Base-by-base conservation (phyloP, 2,329 filamentous ascomycete genomes). In the Stylonectria norvegica region DNA sequence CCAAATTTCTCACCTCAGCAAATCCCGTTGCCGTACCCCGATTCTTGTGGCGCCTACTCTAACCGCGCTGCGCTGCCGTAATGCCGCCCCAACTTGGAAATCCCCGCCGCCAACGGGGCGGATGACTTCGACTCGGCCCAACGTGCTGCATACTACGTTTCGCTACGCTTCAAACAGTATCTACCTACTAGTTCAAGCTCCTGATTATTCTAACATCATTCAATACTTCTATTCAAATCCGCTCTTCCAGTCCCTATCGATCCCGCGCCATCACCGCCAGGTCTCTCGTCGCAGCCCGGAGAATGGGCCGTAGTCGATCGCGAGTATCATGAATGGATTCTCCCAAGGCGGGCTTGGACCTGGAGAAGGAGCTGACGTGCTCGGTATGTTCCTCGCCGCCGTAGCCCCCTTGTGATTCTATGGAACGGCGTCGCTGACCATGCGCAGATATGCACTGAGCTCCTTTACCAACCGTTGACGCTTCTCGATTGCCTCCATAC, bases 281-380 rank as follows among this genome's bases (percentile, higher is more conserved):
- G n/a, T 36, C 20, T 36, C 29, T 18, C 18, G 10, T 34, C 10
- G 18, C 36, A 45, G 17, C 20, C 44, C 43, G 39, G 23, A 48
- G 20, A 34, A 53, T 53, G 49, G 46, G 52, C 28, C 23, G 20
- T 19, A 27, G 11, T 35, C 31, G 38, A 42, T 19, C 40, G 22
- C 42, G 14, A 34, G 17, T 59, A 53, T 51, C 54, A 63, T 67
- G 65, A 59, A 79, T 78, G 74, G 73, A 73, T 56, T 63, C 70
- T 50, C 65, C 70, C 58, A 72, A 69, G 54, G 65, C 69, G 47
- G 71, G 68, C 43, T 64, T 81, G 58, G 88, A 94, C 65, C 75
- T 96, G 55, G 93, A 96, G 70, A 91, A 85, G 66, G 93, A 98
- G 77, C 73, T 97, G 69, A 90, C 85, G 38, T 97, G 91, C 72